Evolutionary conservation across 2,329 filamentous ascomycete genomes (phyloP).

Genomic region (Cylindrodendrum hubeiense): DNA sequence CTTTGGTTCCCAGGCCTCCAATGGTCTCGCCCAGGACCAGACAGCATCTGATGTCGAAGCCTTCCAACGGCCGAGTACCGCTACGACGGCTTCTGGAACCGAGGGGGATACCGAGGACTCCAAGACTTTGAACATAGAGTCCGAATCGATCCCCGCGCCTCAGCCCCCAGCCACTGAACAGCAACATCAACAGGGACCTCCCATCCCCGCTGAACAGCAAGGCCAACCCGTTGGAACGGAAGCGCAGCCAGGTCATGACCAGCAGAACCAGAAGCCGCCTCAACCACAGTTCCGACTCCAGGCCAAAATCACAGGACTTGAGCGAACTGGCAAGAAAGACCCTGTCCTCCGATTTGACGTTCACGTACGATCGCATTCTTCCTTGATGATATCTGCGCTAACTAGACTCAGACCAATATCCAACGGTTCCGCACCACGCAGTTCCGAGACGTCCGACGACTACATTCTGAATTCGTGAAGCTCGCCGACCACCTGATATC

Average conservation of each 20-base stretch:
- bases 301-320: constrained; percentile 93
- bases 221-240: constrained; percentile 34
- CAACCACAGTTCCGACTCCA: constrained; percentile 86
- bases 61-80: constrained; percentile 61
- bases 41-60: constrained; percentile 52
- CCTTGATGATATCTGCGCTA: constrained; percentile 29
- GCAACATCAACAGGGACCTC: constrained; percentile 24
- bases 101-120: constrained; percentile 55
- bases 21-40: constrained; percentile 54
- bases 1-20: constrained; percentile 58
- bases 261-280: constrained; percentile 67
- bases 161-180: constrained; percentile 31
- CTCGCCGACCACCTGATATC: constrained; percentile 96
- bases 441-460: constrained; percentile 95
- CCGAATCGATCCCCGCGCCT: constrained; percentile 33
- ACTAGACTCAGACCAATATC: constrained; percentile 84
- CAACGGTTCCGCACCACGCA: constrained; percentile 97
- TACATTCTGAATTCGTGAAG: constrained; percentile 96
- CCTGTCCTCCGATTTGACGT: constrained; percentile 96
- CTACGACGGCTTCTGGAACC: constrained; percentile 60
- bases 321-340: constrained; percentile 95
- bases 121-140: constrained; percentile 36
- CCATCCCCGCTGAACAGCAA: constrained; percentile 46
- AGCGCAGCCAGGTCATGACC: constrained; percentile 49
- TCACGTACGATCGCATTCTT: constrained; percentile 72